A percentile compares a stretch with the other conserved stretches of the same genome.
These are phyloP conservation scores for Tothia fuscella DNA, from an alignment of 2,329 filamentous ascomycete species.

Conservation along the genomic window DNA sequence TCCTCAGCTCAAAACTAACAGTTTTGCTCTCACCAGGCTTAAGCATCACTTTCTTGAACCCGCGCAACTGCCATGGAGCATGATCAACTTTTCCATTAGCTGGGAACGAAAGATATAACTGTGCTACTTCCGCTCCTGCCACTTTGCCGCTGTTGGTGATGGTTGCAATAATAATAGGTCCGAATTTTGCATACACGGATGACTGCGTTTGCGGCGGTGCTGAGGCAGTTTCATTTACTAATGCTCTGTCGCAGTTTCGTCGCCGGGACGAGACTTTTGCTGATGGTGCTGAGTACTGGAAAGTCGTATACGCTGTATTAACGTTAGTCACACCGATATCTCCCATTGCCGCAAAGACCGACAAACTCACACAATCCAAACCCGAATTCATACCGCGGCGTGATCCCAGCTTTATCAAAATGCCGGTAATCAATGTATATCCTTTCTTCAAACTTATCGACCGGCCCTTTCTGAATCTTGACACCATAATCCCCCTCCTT, in stretches of 20 bases:
- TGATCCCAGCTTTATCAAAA: conserved; percentile 30
- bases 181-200: background rate
- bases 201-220: conserved; percentile 15
- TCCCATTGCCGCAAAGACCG: background rate
- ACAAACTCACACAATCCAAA: conserved; percentile 24
- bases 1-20: conserved; percentile 10
- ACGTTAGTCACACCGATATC: background rate
- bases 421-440: conserved; percentile 34
- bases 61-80: conserved; percentile 23
- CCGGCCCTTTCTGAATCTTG: conserved; percentile 15
- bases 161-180: conserved; percentile 18
- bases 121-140: conserved; percentile 26
- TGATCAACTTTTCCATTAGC: conserved; percentile 21
- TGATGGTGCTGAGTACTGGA: conserved; percentile 22
- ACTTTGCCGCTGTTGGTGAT: conserved; percentile 25
- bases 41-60: conserved; percentile 13
- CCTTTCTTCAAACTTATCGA: conserved; percentile 28
- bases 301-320: conserved; percentile 27
- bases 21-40: conserved; percentile 9
- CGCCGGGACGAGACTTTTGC: conserved; percentile 15
- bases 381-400: conserved; percentile 33
- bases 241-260: background rate
- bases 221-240: conserved; percentile 11
- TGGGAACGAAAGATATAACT: conserved; percentile 27
- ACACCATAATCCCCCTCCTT: conserved; percentile 22